These are phyloP conservation scores for Torulaspora globosa DNA, from an alignment of 1,139 yeast species.

Conservation along the genomic window DNA sequence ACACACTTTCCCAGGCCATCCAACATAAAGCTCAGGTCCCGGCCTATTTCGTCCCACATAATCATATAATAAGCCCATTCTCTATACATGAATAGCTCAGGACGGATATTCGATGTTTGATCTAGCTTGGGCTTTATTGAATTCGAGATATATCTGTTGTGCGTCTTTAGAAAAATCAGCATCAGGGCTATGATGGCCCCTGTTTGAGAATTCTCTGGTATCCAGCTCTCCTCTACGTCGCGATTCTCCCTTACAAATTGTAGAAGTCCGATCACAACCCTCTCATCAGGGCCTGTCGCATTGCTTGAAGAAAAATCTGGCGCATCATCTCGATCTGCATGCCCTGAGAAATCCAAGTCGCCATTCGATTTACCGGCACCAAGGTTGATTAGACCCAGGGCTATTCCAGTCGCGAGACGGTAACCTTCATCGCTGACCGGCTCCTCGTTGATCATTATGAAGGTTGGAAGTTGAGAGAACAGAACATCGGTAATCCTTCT, in stretches of 20 bases:
- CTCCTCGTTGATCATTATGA: slow-evolving; percentile 53
- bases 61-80: slow-evolving; percentile 66
- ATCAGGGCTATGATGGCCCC: slow-evolving; percentile 79
- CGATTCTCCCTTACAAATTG: slow-evolving; percentile 58
- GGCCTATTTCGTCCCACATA: slow-evolving; percentile 68
- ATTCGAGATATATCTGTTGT: slow-evolving; percentile 53
- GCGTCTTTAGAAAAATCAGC: slow-evolving; percentile 68
- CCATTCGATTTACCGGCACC: slow-evolving; percentile 53
- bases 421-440: slow-evolving; percentile 68
- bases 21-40: slow-evolving; percentile 55
- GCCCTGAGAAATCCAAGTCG: not conserved
- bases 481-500: slow-evolving; percentile 83
- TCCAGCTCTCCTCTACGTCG: slow-evolving; percentile 64
- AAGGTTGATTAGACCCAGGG: slow-evolving; percentile 81
- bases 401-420: slow-evolving; percentile 81
- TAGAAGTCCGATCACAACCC: slow-evolving; percentile 61
- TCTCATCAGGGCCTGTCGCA: slow-evolving; percentile 47
- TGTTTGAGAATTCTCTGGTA: slow-evolving; percentile 68
- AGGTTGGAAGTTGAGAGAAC: slow-evolving; percentile 59
- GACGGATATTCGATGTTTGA: slow-evolving; percentile 57
- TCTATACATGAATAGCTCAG: slow-evolving; percentile 70
- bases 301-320: slow-evolving; percentile 5
- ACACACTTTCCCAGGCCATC: slow-evolving; percentile 29
- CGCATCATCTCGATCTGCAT: slow-evolving; percentile 8
- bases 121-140: slow-evolving; percentile 16